Evolutionary conservation across 257 asterid species (phyloP).

Genomic region (Ajuga chamaepitys): DNA sequence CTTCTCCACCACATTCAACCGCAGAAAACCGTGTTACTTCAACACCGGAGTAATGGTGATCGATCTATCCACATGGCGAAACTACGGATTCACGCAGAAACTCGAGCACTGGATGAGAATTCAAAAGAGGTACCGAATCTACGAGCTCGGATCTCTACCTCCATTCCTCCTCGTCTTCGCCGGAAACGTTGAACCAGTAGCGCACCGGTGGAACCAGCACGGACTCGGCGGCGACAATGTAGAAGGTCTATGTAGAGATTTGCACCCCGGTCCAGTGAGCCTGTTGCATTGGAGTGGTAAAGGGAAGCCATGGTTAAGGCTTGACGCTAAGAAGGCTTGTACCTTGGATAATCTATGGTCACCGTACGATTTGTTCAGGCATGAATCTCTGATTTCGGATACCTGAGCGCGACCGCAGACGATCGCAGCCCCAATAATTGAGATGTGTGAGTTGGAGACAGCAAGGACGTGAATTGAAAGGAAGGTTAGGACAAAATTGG

Average conservation of each 20-base stretch:
- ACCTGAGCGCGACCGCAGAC: slow-evolving; percentile 25
- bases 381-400: slow-evolving; percentile 47
- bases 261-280: slow-evolving; percentile 87
- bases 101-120: slow-evolving; percentile 80
- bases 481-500: slow-evolving; percentile 24
- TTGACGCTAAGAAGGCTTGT: slow-evolving; percentile 70
- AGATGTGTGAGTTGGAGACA: slow-evolving; percentile 29
- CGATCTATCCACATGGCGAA: slow-evolving; percentile 56
- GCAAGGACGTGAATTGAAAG: slow-evolving; percentile 13
- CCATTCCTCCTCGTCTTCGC: slow-evolving; percentile 64
- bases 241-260: slow-evolving; percentile 58
- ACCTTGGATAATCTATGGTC: slow-evolving; percentile 76
- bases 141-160: slow-evolving; percentile 70
- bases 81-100: slow-evolving; percentile 31
- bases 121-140: slow-evolving; percentile 54
- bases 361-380: slow-evolving; percentile 53
- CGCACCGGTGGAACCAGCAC: slow-evolving; percentile 86
- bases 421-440: slow-evolving; percentile 27
- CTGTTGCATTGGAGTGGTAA: slow-evolving; percentile 88
- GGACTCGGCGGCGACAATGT: slow-evolving; percentile 82
- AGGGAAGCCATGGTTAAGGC: slow-evolving; percentile 85
- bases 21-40: slow-evolving; percentile 58
- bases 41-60: slow-evolving; percentile 94
- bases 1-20: slow-evolving; percentile 30
- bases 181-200: slow-evolving; percentile 60